Percentiles rank a stretch among this genome's conserved stretches.
phyloP scores from a whole-genome alignment of 768 basidiomycete genomes.

The Tephrocybe sp. region DNA sequence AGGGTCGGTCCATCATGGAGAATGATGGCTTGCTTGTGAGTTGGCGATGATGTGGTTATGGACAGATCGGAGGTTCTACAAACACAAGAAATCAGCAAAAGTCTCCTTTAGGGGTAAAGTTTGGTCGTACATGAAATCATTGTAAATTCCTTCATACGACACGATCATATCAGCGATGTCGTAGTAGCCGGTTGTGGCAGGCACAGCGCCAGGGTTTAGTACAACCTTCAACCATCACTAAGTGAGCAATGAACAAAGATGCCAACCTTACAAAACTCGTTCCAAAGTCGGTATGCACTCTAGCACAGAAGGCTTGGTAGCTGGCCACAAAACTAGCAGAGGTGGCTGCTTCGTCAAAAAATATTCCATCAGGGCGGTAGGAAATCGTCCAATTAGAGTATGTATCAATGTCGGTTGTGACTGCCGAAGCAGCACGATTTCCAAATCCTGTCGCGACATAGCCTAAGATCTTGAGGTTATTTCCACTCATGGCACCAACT shows the following conservation, averaged over 20 bases:
- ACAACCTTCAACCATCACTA: conserved; percentile 18
- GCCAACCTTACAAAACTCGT: conserved; percentile 14
- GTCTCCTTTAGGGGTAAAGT: background rate
- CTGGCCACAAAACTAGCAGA: conserved; percentile 12
- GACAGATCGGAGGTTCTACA: conserved; percentile 22
- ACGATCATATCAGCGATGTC: conserved; percentile 23
- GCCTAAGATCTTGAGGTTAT: conserved; percentile 28
- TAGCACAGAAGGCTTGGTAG: conserved; percentile 23
- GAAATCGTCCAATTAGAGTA: conserved; percentile 28
- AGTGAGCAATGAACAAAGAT: background rate
- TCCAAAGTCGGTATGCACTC: conserved; percentile 20
- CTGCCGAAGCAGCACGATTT: conserved; percentile 16
- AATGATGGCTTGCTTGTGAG: conserved; percentile 27
- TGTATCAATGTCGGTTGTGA: conserved; percentile 27
- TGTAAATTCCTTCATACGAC: conserved; percentile 20
- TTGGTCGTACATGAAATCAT: conserved; percentile 25
- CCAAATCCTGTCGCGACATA: conserved; percentile 29
- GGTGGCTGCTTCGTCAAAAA: conserved; percentile 31
- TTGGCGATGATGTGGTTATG: conserved; percentile 16
- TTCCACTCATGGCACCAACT: conserved; percentile 3
- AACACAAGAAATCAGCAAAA: background rate
- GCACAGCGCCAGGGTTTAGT: conserved; percentile 28
- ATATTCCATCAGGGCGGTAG: conserved; percentile 32
- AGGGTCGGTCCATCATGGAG: conserved; percentile 28
- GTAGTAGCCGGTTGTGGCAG: conserved; percentile 21